These are phyloP conservation scores for Neurospora discreta DNA, from an alignment of 495 filamentous ascomycete species.

Conservation along the genomic window DNA sequence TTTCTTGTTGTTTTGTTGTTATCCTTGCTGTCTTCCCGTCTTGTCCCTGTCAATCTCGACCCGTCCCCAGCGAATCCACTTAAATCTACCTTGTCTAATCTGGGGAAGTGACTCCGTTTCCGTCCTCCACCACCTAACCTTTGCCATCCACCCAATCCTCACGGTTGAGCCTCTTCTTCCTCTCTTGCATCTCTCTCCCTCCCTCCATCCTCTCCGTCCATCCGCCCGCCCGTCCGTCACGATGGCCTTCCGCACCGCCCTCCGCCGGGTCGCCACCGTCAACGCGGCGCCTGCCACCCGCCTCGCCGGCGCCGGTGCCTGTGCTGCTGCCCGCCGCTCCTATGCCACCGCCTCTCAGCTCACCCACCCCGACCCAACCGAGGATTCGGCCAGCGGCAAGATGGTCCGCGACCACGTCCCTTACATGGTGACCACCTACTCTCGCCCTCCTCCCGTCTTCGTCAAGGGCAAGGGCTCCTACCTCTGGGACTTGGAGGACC, in stretches of 20 bases:
- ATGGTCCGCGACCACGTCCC: conserved; percentile 61
- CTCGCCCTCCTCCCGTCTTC: conserved; percentile 83
- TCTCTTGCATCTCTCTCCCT: not conserved
- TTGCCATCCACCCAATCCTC: not conserved
- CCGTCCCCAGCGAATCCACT: not conserved
- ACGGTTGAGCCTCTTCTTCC: not conserved
- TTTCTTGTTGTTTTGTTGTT: not conserved
- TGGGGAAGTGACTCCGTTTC: not conserved
- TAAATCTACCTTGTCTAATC: not conserved
- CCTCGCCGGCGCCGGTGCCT: conserved; percentile 12
- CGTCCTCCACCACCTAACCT: not conserved
- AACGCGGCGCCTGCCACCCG: conserved; percentile 14
- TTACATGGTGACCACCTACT: conserved; percentile 92
- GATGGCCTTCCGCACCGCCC: conserved; percentile 21
- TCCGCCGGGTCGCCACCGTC: conserved; percentile 16
- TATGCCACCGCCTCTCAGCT: conserved; percentile 5
- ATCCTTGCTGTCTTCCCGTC: not conserved
- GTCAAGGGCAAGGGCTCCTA: conserved; percentile 75
- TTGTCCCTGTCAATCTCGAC: not conserved
- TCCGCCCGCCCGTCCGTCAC: not conserved
- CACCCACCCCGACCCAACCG: conserved; percentile 65
- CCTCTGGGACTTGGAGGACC: conserved; percentile 80
- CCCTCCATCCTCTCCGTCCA: not conserved
- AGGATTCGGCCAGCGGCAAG: conserved; percentile 64
- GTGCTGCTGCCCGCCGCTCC: conserved; percentile 12